Base-by-base conservation (phyloP, 805 yeast species). In the Metschnikowia reukaufii region DNA sequence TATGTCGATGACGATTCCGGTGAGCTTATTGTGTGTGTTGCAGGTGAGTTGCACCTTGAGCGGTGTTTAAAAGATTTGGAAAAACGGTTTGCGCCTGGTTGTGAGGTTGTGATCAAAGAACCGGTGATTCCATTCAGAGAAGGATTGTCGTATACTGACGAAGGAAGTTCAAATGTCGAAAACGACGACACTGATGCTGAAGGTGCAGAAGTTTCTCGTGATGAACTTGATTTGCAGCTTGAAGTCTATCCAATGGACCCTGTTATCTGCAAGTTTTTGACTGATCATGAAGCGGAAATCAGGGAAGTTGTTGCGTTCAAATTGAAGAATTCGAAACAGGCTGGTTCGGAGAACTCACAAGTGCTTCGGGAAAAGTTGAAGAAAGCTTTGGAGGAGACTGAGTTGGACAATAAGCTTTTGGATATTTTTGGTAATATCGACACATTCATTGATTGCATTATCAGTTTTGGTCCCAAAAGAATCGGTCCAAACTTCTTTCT, bases 111-210 rank as follows among this genome's bases (percentile, higher is more conserved):
- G 3, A 81, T 84, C 27, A 92, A 96, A 21, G 87, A 88, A 58
- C 98, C 99, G 0, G 92, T 87, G 18, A 95, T 94, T 54, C 98
- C 99, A 9, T 94, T 86, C 63, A 72, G 96, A 51, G 99, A 94
- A 64, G 88, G 97, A 0, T 81, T 88, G 4, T 65, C 77, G 9
- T 83, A 78, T 12, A 68, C 82, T 74, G 39, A 41, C 9, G 56
- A 44, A 9, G 18, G 30, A 19, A 31, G 16, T n/a, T 32, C 18
- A 15, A 16, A 4, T 75, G 40, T 39, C 6, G 56, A 40, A 7
- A 40, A 39, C 6, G 54, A 44, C 15, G 53, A 55, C 7, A 35
- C 40, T 12, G 47, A 41, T n/a, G 45, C 36, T 6, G 57, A 45
- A 2, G 58, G 52, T 9, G 51, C 43, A 2, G 58, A 50, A 36